Base-by-base conservation (phyloP, 257 asterid species). In the Oldenlandia corymbosa region DNA sequence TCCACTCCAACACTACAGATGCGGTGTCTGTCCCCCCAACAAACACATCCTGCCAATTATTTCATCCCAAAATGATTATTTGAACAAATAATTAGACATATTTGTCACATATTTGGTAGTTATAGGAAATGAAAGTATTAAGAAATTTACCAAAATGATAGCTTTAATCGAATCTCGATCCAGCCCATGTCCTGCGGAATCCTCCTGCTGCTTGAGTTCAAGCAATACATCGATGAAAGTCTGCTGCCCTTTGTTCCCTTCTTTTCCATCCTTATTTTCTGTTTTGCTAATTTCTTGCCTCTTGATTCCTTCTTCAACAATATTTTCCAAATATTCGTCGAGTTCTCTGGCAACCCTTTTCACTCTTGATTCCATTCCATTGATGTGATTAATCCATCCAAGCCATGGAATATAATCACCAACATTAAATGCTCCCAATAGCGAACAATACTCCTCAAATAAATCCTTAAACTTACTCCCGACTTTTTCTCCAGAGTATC, bases 371-470 rank as follows among this genome's bases (percentile, higher is more conserved):
- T 60, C 65, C 65, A 60, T 14, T 2, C 65, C 65, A 42, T 60
- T 60, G 10, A 60, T 14, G 13, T 26, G 39, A 60, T 60, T 42
- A 17, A 42, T 2, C 65, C 65, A 60, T 24, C 31, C 47, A 13
- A 60, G 65, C 65, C 65, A 60, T 24, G 65, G 53, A 2, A 60
- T 60, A 4, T 60, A 60, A 60, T 42, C 54, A 14, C 54, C 65
- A 17, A 60, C 39, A 4, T 60, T 60, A 8, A 60, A 60, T 24
- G 8, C 53, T 26, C 53, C 54, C 10, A 42, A 26, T 18, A 60
- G 9, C 53, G 16, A 21, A n/a, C 27, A 42, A 26, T 24, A 23
- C 5, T 42, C 65, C 36, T 60, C 39, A 43, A 43, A 43, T 10
- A 60, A 5, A 9, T 24, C 53, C 65, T 60, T 60, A 26, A 60